Evolutionary conservation across 108 stramenopile genomes (phyloP).

Genomic region (Thalassiosira profunda): DNA sequence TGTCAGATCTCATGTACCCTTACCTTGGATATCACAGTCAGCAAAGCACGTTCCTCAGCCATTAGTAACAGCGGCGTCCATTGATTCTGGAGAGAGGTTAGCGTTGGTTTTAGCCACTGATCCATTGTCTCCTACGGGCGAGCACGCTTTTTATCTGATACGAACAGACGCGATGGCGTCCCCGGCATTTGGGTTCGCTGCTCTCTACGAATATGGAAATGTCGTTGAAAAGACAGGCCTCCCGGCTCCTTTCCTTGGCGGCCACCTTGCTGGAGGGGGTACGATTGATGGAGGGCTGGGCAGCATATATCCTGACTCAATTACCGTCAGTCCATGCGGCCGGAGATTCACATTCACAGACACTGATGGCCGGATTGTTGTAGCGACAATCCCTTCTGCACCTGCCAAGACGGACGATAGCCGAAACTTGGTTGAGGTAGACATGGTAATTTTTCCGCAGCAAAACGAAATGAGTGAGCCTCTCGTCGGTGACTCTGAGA

Average conservation of each 20-base stretch:
- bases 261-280: conserved; percentile 53
- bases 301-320: conserved; percentile 46
- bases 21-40: no score
- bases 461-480: conserved; percentile 67
- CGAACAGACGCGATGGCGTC: conserved; percentile 43
- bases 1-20: no score
- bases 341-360: conserved; percentile 68
- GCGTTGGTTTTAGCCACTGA: conserved; percentile 77
- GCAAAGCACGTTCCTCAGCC: conserved; percentile 54
- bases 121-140: conserved; percentile 67
- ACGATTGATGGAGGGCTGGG: conserved; percentile 66
- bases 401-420: conserved; percentile 2
- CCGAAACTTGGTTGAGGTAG: conserved; percentile 1
- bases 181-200: conserved; percentile 38
- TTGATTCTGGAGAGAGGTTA: conserved; percentile 36
- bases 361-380: conserved; percentile 68
- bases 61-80: conserved; percentile 14
- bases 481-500: conserved; percentile 47
- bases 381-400: conserved; percentile 59
- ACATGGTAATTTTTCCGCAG: conserved; percentile 42
- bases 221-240: conserved; percentile 36
- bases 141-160: conserved; percentile 76
- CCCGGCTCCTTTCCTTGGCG: conserved; percentile 72
- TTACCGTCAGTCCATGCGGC: conserved; percentile 72
- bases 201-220: conserved; percentile 11